Conservation (phyloP, 768 basidiomycete genomes). For the Tulasnella sp. region DNA sequence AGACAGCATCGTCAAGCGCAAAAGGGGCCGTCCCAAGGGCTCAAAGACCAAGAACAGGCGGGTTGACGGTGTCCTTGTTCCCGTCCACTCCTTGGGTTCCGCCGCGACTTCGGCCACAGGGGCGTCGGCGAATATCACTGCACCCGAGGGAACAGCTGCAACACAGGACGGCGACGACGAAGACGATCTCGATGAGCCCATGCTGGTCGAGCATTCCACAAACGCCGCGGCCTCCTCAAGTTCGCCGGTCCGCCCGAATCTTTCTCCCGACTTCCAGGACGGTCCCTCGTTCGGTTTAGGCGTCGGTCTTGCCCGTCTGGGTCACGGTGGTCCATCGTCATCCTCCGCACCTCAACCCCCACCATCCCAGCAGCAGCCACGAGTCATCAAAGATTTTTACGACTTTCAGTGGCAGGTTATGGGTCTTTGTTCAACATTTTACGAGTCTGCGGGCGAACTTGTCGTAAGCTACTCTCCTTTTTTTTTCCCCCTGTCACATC, state of each 20-base stretch:
- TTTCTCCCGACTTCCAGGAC: not conserved
- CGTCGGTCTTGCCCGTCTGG: not conserved
- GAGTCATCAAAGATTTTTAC: conserved; percentile 14
- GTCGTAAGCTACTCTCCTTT: conserved; percentile 15
- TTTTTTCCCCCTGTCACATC: not conserved
- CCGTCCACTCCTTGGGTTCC: conserved; percentile 6
- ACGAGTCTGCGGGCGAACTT: conserved; percentile 21
- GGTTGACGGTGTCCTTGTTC: conserved; percentile 11
- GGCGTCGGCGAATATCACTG: conserved; percentile 11
- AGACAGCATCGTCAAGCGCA: conserved; percentile 15
- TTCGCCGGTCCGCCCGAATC: not conserved
- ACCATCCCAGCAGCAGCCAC: not conserved
- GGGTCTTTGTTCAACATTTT: conserved; percentile 20
- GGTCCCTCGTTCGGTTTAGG: conserved; percentile 8
- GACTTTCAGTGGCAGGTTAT: conserved; percentile 23
- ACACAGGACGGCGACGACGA: not conserved
- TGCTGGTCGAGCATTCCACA: not conserved
- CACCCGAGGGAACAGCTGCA: not conserved
- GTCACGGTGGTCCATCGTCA: not conserved
- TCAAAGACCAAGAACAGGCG: conserved; percentile 21
- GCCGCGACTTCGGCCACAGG: conserved; percentile 6
- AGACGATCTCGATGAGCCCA: conserved; percentile 5
- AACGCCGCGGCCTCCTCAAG: not conserved
- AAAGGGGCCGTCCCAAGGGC: conserved; percentile 23
- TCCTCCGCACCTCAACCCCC: not conserved